Conservation (phyloP, 2,329 filamentous ascomycete species). For the Triangularia setosa region DNA sequence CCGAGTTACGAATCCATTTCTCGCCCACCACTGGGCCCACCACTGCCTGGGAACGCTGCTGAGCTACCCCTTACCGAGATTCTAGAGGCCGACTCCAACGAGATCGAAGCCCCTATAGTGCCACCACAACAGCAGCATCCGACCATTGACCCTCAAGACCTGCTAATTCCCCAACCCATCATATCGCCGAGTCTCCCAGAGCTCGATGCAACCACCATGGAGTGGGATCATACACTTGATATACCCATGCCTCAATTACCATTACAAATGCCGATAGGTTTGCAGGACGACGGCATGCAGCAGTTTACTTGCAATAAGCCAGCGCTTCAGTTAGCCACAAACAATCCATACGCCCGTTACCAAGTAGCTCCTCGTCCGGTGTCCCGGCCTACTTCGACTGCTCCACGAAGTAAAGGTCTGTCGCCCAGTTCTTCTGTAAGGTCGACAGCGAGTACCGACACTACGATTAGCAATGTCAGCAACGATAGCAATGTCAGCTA, state of each 20-base stretch:
- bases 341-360: slow-evolving; percentile 33
- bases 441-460: slow-evolving; percentile 40
- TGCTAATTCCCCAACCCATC: slow-evolving; percentile 20
- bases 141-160: slow-evolving; percentile 32
- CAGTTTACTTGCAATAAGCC: slow-evolving; percentile 26
- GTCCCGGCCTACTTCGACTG: slow-evolving; percentile 16
- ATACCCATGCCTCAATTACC: slow-evolving; percentile 5
- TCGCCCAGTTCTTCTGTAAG: slow-evolving; percentile 47
- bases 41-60: slow-evolving; percentile 20
- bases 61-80: slow-evolving; percentile 51
- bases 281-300: slow-evolving; percentile 9
- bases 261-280: background rate
- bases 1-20: slow-evolving; percentile 44
- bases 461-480: slow-evolving; percentile 28
- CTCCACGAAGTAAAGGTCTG: slow-evolving; percentile 39
- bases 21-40: slow-evolving; percentile 26
- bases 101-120: slow-evolving; percentile 29
- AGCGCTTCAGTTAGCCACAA: slow-evolving; percentile 38
- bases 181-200: slow-evolving; percentile 25
- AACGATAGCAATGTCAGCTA: background rate
- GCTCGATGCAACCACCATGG: slow-evolving; percentile 31
- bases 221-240: slow-evolving; percentile 27
- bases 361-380: slow-evolving; percentile 25
- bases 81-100: slow-evolving; percentile 49
- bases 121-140: slow-evolving; percentile 19